Percentiles rank a stretch among this genome's conserved stretches.
These are phyloP conservation scores for Phytophthora pistaciae DNA, from an alignment of 352 stramenopile species.

Conservation along the genomic window DNA sequence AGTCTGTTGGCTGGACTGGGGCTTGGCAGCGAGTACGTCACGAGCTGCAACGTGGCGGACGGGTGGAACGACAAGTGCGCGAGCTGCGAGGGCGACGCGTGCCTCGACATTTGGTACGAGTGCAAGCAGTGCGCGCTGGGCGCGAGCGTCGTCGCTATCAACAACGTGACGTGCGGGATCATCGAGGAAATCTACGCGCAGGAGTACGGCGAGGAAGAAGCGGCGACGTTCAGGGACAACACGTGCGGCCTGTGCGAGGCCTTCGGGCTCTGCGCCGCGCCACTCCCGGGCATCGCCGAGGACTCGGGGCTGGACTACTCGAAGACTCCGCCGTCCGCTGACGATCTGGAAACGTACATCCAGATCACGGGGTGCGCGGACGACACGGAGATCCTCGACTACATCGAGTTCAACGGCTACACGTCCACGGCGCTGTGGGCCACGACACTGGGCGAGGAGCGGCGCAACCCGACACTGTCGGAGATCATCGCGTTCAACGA, in stretches of 20 bases:
- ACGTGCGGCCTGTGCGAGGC: slow-evolving; percentile 56
- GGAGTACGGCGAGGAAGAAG: slow-evolving; percentile 48
- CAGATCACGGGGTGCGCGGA: slow-evolving; percentile 76
- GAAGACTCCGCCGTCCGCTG: slow-evolving; percentile 28
- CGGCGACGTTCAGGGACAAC: slow-evolving; percentile 38
- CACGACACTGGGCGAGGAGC: slow-evolving; percentile 53
- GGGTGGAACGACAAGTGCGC: slow-evolving; percentile 55
- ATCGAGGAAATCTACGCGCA: slow-evolving; percentile 52
- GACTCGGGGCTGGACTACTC: slow-evolving; percentile 68
- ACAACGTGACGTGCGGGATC: slow-evolving; percentile 54
- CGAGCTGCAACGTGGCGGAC: slow-evolving; percentile 44
- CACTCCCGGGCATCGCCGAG: slow-evolving; percentile 64
- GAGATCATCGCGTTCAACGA: slow-evolving; percentile 61
- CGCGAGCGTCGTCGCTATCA: slow-evolving; percentile 45
- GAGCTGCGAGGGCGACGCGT: slow-evolving; percentile 45
- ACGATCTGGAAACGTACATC: slow-evolving; percentile 48
- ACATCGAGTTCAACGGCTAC: slow-evolving; percentile 67
- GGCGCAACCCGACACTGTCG: slow-evolving; percentile 63
- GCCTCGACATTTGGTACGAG: slow-evolving; percentile 41
- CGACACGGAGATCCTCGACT: slow-evolving; percentile 56
- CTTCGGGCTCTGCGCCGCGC: slow-evolving; percentile 65
- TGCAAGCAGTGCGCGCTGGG: slow-evolving; percentile 50
- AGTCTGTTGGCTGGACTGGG: slow-evolving; percentile 70
- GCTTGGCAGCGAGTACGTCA: slow-evolving; percentile 63
- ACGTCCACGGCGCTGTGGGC: slow-evolving; percentile 53